Conservation (phyloP, 257 asterid genomes). For the Capsicum rhomboideum region DNA sequence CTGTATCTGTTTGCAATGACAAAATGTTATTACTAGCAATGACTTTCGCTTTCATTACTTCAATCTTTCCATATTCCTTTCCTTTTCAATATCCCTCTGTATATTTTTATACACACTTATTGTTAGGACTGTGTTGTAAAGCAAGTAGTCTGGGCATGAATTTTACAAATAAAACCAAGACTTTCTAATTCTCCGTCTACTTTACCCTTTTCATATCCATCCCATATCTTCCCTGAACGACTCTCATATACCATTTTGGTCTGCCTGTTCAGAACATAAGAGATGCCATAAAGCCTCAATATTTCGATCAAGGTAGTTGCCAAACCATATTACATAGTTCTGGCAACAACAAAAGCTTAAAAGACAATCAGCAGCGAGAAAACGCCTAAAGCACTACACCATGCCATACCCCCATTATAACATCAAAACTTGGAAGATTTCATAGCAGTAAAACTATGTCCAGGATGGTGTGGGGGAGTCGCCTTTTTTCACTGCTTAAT, state of each 20-base stretch:
- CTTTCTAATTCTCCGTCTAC: too few relatives aligned
- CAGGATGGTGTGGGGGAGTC: too few relatives aligned
- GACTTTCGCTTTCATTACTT: background rate
- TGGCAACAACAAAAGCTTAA: background rate
- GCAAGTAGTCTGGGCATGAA: too few relatives aligned
- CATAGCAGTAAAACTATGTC: background rate
- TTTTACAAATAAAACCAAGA: background rate
- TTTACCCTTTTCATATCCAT: background rate
- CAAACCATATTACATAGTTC: background rate
- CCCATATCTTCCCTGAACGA: background rate
- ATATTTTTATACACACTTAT: background rate
- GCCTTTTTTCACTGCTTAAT: background rate
- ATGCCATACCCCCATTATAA: background rate
- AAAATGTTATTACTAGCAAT: background rate
- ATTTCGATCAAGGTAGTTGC: background rate
- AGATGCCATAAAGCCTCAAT: background rate
- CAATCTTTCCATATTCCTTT: background rate
- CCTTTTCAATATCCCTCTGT: background rate
- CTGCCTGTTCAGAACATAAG: background rate
- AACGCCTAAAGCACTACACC: background rate
- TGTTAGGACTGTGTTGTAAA: too few relatives aligned
- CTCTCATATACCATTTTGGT: background rate
- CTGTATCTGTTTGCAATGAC: background rate
- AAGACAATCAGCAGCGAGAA: too few relatives aligned
- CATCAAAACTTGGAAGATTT: background rate